A percentile compares a stretch with the other conserved stretches of the same genome.
Evolutionary conservation across 805 yeast genomes (phyloP).

Genomic region (Starmerella vitae): DNA sequence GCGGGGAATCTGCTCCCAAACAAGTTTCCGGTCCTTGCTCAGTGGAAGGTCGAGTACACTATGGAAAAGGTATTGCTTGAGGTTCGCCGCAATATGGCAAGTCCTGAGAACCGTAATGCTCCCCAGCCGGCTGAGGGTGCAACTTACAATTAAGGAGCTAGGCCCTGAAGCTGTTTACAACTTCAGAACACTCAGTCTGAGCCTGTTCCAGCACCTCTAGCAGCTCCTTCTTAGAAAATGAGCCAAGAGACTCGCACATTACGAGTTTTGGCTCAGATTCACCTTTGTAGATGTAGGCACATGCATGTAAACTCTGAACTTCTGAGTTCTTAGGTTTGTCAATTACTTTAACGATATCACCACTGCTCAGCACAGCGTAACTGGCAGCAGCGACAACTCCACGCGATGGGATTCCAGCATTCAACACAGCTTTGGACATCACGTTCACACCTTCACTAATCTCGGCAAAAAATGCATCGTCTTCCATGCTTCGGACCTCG

Average conservation of each 20-base stretch:
- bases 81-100: slow-evolving; percentile 73
- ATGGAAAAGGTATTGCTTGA: slow-evolving; percentile 90
- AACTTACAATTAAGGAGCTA: slow-evolving; percentile 30
- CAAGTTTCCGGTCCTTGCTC: slow-evolving; percentile 52
- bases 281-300: slow-evolving; percentile 45
- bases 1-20: slow-evolving; percentile 40
- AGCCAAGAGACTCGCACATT: slow-evolving; percentile 61
- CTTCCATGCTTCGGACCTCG: slow-evolving; percentile 25
- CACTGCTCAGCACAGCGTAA: slow-evolving; percentile 27
- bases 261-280: slow-evolving; percentile 41
- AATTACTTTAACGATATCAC: slow-evolving; percentile 33
- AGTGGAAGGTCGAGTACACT: slow-evolving; percentile 82
- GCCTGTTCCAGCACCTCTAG: slow-evolving; percentile 41
- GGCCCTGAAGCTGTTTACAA: too few relatives aligned
- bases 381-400: slow-evolving; percentile 49
- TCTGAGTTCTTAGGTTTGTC: slow-evolving; percentile 27
- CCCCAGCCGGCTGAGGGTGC: slow-evolving; percentile 88
- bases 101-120: slow-evolving; percentile 65
- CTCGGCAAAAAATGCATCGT: slow-evolving; percentile 33
- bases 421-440: slow-evolving; percentile 57
- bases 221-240: slow-evolving; percentile 45
- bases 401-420: slow-evolving; percentile 61
- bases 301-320: slow-evolving; percentile 48
- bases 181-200: slow-evolving; percentile 26
- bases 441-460: slow-evolving; percentile 62